Conservation (phyloP, 345 rosid species). For the Murraya paniculata region DNA sequence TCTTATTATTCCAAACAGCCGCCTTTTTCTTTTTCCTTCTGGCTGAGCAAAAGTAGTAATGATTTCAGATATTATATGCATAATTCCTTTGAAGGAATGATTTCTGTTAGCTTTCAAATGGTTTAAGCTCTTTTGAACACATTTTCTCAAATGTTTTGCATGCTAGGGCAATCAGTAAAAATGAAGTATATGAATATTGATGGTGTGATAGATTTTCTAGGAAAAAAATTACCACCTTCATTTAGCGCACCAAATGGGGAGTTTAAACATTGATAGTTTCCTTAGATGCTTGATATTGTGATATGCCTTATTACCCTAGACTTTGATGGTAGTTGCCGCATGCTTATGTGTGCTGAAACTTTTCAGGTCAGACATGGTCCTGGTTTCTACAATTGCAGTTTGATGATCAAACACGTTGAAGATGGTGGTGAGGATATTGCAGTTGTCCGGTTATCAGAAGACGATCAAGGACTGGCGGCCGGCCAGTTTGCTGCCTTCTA, state of each 20-base stretch:
- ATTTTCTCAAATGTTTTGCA: not conserved
- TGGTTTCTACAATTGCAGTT: slow-evolving; percentile 64
- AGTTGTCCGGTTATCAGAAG: slow-evolving; percentile 59
- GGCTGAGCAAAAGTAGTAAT: not conserved
- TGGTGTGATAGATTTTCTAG: not conserved
- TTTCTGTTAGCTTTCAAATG: not conserved
- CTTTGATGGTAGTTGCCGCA: not conserved
- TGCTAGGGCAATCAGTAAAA: not conserved
- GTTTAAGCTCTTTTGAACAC: not conserved
- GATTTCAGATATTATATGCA: not conserved
- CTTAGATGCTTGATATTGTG: not conserved
- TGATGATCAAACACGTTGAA: slow-evolving; percentile 39
- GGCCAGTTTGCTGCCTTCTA: slow-evolving; percentile 96
- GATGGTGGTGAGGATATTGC: slow-evolving; percentile 48
- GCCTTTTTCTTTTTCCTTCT: not conserved
- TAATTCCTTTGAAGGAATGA: not conserved
- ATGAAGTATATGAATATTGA: not conserved
- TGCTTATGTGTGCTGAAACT: slow-evolving; percentile 10
- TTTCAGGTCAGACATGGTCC: slow-evolving; percentile 92
- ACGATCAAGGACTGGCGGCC: slow-evolving; percentile 94
- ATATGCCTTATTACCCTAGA: not conserved
- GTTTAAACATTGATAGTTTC: not conserved
- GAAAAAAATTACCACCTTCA: not conserved
- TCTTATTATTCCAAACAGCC: not conserved
- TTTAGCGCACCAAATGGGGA: not conserved